These are phyloP conservation scores for Inga laurina DNA, from an alignment of 306 rosid genomes.

Conservation along the genomic window DNA sequence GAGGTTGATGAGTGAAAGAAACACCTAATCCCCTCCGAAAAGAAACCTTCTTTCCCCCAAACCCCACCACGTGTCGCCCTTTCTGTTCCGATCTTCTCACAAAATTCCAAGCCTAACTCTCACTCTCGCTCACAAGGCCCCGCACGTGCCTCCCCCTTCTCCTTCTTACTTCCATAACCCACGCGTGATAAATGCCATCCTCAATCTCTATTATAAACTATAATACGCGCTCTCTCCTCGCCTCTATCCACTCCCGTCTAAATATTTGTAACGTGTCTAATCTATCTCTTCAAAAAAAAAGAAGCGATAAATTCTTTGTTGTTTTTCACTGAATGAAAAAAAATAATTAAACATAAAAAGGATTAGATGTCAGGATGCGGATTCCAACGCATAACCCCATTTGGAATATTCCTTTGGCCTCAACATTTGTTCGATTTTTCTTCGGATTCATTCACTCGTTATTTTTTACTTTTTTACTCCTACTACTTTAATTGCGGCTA, in stretches of 20 bases:
- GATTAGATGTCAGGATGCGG: not conserved
- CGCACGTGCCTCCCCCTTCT: constrained; percentile 44
- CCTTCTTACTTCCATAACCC: not conserved
- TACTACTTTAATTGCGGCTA: too few species aligned
- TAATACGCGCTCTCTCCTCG: not conserved
- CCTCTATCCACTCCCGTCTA: not conserved
- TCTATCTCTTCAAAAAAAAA: too few species aligned
- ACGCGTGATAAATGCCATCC: constrained; percentile 50
- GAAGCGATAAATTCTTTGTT: too few species aligned
- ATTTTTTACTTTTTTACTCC: too few species aligned
- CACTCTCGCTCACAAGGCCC: constrained; percentile 28
- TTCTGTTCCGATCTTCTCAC: constrained; percentile 29
- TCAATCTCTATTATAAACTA: not conserved
- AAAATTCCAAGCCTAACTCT: constrained; percentile 71
- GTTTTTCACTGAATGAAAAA: not conserved
- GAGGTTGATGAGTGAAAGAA: constrained; percentile 76
- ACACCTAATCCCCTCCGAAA: constrained; percentile 30
- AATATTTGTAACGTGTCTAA: too few species aligned
- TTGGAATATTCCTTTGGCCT: not conserved
- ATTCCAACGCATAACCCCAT: not conserved
- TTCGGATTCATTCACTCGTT: not conserved
- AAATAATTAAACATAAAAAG: not conserved
- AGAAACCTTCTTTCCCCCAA: not conserved
- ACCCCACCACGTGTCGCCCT: constrained; percentile 35
- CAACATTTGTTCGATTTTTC: not conserved